Base-by-base conservation (phyloP, 441 rosid genomes). In the Isatis lusitanica region DNA sequence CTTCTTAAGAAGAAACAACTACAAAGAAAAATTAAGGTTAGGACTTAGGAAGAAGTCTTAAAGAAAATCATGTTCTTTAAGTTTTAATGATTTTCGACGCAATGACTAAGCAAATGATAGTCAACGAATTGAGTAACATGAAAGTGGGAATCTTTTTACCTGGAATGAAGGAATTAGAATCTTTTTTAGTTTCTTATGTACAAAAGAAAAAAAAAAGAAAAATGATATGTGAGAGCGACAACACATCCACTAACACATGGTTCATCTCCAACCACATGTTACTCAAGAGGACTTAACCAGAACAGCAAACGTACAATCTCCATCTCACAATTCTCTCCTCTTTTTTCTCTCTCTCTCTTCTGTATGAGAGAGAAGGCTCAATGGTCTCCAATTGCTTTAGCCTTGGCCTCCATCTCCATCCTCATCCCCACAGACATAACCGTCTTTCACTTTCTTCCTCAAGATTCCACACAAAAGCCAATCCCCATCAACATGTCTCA, bases 321-420 rank as follows among this genome's bases (percentile, higher is more conserved):
- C 56, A 72, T 61, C 80, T 53, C 73, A 76, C 62, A 58, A 40
- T 64, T 53, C 12, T 31, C 2, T 62, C 13, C 6, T 66, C 62
- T 52, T 9, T 24, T 10, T 35, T n/a, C 31, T 46, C 16, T 63
- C 33, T 57, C 66, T 50, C 4, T 74, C 43, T 18, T 48, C 36
- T 68, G 65, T 57, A 15, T 65, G 68, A 42, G 30, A 50, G 47
- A 50, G 58, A 43, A 71, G 68, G 9, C 46, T 44, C 74, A 26
- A 93, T 91, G 98, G 81, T 77, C 65, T 83, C 94, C 71, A 83
- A 52, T 71, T 77, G 89, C 78, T 42, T 87, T 30, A 47, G 73
- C 85, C 42, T 81, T 78, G 82, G 80, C 70, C 86, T 75, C 85
- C 85, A 83, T 81, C 83, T 44, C 73, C 18, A 77, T 71, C 69